Conservation (phyloP, 2,329 filamentous ascomycete genomes). For the Colletotrichum sp. region DNA sequence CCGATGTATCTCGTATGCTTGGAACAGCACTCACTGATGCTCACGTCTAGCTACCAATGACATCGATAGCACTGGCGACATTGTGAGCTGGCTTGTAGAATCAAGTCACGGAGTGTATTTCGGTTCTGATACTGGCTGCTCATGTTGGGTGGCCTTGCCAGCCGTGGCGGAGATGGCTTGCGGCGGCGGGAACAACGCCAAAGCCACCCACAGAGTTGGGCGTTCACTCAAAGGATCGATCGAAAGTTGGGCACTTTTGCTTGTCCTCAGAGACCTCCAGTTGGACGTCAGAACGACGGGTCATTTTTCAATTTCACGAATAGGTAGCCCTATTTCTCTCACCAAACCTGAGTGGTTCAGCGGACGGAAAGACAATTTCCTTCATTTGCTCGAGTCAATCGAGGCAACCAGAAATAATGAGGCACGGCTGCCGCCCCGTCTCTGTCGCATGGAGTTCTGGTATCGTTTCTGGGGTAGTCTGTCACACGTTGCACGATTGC, state of each 20-base stretch:
- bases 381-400: not conserved
- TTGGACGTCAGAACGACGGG: not conserved
- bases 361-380: not conserved
- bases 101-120: not conserved
- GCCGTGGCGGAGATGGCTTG: not conserved
- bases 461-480: not conserved
- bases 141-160: not conserved
- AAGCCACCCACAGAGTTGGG: not conserved
- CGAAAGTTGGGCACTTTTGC: not conserved
- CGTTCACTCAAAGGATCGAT: not conserved
- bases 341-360: not conserved
- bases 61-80: not conserved
- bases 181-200: not conserved
- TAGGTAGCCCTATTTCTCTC: not conserved
- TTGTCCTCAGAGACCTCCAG: not conserved
- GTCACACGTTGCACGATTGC: not conserved
- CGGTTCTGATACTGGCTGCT: not conserved
- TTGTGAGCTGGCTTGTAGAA: not conserved
- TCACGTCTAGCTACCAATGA: not conserved
- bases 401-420: not conserved
- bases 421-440: not conserved
- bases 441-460: not conserved
- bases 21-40: not conserved
- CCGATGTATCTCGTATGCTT: not conserved
- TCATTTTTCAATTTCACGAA: not conserved